A percentile compares a stretch with the other conserved stretches of the same genome.
Evolutionary conservation across 257 asterid genomes (phyloP).

Genomic region (Thymus quinquecostatus): DNA sequence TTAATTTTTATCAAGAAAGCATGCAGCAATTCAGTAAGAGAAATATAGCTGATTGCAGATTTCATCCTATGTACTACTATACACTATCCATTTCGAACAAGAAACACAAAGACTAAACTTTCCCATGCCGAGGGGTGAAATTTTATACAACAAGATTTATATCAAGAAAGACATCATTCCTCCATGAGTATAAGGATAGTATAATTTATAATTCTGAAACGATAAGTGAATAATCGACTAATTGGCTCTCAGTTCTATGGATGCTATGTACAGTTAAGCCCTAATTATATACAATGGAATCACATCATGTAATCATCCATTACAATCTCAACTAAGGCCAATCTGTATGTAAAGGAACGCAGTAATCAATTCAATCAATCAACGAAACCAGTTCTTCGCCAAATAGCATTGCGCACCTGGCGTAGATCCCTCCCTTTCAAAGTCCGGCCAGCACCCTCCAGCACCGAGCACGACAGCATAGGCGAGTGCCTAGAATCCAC

Average conservation of each 20-base stretch:
- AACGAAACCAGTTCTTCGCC: constrained; percentile 69
- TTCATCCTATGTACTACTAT: background rate
- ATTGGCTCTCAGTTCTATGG: constrained; percentile 24
- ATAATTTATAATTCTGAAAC: background rate
- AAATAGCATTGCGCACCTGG: constrained; percentile 75
- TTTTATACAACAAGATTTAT: constrained; percentile 1
- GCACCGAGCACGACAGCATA: constrained; percentile 56
- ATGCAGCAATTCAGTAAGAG: constrained; percentile 21
- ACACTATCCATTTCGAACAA: background rate
- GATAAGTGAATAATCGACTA: constrained; percentile 7
- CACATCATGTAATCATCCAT: constrained; percentile 29
- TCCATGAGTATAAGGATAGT: constrained; percentile 15
- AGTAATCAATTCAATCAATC: constrained; percentile 42
- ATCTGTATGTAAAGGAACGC: constrained; percentile 25
- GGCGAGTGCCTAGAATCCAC: constrained; percentile 58
- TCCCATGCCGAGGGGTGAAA: background rate
- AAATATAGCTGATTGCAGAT: constrained; percentile 7
- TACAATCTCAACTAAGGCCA: constrained; percentile 24
- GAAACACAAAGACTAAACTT: background rate
- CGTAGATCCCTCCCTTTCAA: constrained; percentile 80
- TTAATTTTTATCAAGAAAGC: background rate
- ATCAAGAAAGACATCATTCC: background rate
- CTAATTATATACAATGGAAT: constrained; percentile 36
- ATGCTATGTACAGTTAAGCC: constrained; percentile 34
- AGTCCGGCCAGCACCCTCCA: constrained; percentile 81